phyloP scores from a whole-genome alignment of 768 basidiomycete genomes.

The Leccinum pellstonianum region DNA sequence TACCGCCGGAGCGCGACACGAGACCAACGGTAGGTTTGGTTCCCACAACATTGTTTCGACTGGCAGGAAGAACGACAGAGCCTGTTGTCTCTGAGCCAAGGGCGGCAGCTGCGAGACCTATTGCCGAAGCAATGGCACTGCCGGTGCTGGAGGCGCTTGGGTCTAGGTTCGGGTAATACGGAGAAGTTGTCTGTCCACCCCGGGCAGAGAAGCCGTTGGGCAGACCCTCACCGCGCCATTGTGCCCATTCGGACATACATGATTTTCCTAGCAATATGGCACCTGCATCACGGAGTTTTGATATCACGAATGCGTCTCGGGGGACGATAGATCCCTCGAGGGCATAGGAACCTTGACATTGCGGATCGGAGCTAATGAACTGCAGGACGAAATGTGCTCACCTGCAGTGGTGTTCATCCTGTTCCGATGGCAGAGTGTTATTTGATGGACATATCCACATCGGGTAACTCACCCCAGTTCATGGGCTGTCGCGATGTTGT shows the following conservation, averaged over 20 bases:
- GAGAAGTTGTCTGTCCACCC: slow-evolving; percentile 42
- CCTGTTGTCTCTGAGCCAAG: slow-evolving; percentile 52
- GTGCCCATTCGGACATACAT: slow-evolving; percentile 43
- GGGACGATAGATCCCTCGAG: slow-evolving; percentile 40
- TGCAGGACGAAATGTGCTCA: slow-evolving; percentile 34
- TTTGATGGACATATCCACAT: background rate
- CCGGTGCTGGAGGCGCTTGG: slow-evolving; percentile 44
- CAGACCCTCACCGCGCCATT: slow-evolving; percentile 36
- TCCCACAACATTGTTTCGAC: slow-evolving; percentile 45
- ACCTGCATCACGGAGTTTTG: slow-evolving; percentile 33
- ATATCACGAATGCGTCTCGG: slow-evolving; percentile 35
- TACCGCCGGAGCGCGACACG: slow-evolving; percentile 40
- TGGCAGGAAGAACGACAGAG: slow-evolving; percentile 44
- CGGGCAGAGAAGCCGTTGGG: slow-evolving; percentile 46
- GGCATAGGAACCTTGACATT: slow-evolving; percentile 33
- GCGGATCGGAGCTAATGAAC: slow-evolving; percentile 1
- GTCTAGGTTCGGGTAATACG: slow-evolving; percentile 43
- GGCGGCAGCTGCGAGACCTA: slow-evolving; percentile 44
- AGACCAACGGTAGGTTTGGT: slow-evolving; percentile 43
- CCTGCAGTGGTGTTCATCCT: slow-evolving; percentile 50
- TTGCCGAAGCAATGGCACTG: slow-evolving; percentile 42
- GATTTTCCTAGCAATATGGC: slow-evolving; percentile 43
- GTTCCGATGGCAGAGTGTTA: slow-evolving; percentile 2
- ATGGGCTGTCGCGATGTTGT: slow-evolving; percentile 36
- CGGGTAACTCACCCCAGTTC: slow-evolving; percentile 24